Base-by-base conservation (phyloP, 768 basidiomycete genomes). In the Phylloporus rhodoxanthus region DNA sequence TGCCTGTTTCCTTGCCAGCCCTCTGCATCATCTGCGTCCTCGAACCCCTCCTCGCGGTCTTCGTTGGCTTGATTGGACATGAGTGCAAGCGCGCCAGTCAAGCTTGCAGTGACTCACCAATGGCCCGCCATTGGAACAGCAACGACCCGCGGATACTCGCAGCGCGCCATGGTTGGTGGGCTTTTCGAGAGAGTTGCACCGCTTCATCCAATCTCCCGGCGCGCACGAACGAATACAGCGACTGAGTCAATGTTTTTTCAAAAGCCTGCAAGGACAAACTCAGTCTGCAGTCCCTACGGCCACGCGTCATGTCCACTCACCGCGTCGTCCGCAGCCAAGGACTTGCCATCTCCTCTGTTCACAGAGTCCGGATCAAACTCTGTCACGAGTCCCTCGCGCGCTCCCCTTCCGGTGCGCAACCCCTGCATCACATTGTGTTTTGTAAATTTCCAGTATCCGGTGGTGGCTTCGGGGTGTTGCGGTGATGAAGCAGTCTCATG, bases 121-220 rank as follows among this genome's bases (percentile, higher is more conserved):
- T 75, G 0, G 79, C 77, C 39, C 74, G 73, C 86, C 91, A 93
- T 28, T 76, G 74, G 60, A 91, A 94, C 17, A 91, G 65, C 25
- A 82, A 66, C 1, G 89, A 85, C 1, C 95, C 95, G 6, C 87
- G 82, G 37, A 98, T 80, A 48, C 84, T 87, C 2, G 93, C 91
- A 2, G 91, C 91, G 20, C 92, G 77, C 95, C 94, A 97, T 0
- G 91, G 87, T 55, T 94, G 89, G 54, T 91, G 84, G 0, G 87
- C 85, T 57, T 80, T 81, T 55, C 84, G 72, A 62, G 91, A 93
- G 15, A 91, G 68, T 29, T 89, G 85, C 4, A 93, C 73, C 0
- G 93, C 95, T 10, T 90, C 85, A 10, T 88, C 88, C 25, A 95
- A 66, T 51, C 84, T 72, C n/a, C 94, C 94, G 5, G 87, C 84